These are phyloP conservation scores for Wickerhamiella lipophila DNA, from an alignment of 805 yeast species.

Conservation along the genomic window DNA sequence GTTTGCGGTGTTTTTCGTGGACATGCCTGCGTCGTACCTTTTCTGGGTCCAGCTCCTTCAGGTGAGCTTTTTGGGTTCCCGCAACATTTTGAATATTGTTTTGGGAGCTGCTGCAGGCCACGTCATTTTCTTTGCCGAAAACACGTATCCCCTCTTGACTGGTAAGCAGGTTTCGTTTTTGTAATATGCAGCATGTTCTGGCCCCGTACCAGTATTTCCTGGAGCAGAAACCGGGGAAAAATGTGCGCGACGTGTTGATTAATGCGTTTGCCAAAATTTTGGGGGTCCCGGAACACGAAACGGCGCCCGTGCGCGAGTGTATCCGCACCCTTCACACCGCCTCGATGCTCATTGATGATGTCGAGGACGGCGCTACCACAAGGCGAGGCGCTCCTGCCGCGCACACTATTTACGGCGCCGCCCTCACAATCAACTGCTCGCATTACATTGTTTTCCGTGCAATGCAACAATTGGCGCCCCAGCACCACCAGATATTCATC, in stretches of 20 bases:
- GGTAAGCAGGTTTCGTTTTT: constrained; percentile 8
- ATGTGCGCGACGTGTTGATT: constrained; percentile 39
- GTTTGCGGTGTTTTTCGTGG: constrained; percentile 1
- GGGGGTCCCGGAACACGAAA: constrained; percentile 28
- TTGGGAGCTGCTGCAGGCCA: constrained; percentile 5
- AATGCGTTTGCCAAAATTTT: constrained; percentile 43
- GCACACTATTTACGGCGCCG: constrained; percentile 62
- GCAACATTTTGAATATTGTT: background rate
- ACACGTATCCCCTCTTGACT: constrained; percentile 5
- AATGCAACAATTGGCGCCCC: constrained; percentile 33
- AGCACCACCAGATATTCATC: constrained; percentile 35
- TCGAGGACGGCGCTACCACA: constrained; percentile 62
- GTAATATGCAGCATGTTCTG: constrained; percentile 14
- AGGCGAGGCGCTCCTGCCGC: constrained; percentile 74
- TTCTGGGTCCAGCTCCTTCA: constrained; percentile 7
- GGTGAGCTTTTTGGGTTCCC: background rate
- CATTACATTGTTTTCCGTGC: constrained; percentile 72
- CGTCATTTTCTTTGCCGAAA: constrained; percentile 2
- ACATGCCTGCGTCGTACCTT: constrained; percentile 5
- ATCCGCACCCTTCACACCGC: constrained; percentile 55
- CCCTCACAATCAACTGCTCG: constrained; percentile 71
- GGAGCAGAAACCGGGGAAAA: constrained; percentile 42
- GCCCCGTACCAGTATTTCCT: constrained; percentile 42
- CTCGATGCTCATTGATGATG: constrained; percentile 68
- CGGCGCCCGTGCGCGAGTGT: constrained; percentile 32